Conservation (phyloP, 129 eudicot species). For the Gnaphalium uliginosum region DNA sequence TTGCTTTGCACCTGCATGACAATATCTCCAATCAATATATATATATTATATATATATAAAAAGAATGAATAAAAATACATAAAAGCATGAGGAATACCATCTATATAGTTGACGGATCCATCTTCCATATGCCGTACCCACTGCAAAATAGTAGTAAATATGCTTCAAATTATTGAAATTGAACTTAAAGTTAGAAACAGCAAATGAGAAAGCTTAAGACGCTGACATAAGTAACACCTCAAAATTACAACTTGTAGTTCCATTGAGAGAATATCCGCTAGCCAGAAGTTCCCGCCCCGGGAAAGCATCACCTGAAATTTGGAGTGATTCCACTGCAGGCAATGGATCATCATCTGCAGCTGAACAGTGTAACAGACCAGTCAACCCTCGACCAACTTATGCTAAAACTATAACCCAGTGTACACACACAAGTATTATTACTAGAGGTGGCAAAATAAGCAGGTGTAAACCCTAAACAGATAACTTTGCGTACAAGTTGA, state of each 20-base stretch:
- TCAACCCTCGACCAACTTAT: constrained; percentile 10
- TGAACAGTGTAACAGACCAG: constrained; percentile 37
- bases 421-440: constrained; percentile 1
- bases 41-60: neutral
- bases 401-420: neutral
- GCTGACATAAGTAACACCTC: constrained; percentile 58
- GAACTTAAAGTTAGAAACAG: neutral
- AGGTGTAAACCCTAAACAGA: neutral
- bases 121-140: constrained; percentile 98
- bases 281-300: constrained; percentile 90
- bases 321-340: constrained; percentile 89
- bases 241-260: constrained; percentile 97
- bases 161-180: neutral
- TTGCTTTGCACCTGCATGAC: constrained; percentile 81
- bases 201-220: constrained; percentile 18
- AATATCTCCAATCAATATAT: constrained; percentile 11
- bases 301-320: constrained; percentile 88
- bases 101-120: constrained; percentile 85
- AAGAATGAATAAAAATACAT: neutral
- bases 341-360: constrained; percentile 97
- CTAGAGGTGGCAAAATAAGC: neutral
- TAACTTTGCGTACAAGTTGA: too few relatives aligned
- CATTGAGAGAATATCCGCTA: constrained; percentile 80
- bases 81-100: constrained; percentile 49
- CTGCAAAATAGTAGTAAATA: constrained; percentile 45